Evolutionary conservation across 2,329 filamentous ascomycete species (phyloP).

Genomic region (Pseudohalonectria lignicola): DNA sequence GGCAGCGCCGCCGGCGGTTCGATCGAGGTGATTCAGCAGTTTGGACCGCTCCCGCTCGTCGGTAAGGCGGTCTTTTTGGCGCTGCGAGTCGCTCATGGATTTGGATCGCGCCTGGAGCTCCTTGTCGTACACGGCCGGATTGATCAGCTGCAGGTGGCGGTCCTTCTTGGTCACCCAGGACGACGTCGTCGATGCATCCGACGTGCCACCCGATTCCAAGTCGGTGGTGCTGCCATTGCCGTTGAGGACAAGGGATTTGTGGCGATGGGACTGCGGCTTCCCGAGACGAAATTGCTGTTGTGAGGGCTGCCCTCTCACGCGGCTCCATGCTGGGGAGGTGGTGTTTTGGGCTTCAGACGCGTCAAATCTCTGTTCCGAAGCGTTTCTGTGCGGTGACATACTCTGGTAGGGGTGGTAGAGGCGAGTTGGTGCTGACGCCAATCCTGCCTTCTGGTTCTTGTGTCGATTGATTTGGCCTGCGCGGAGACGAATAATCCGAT

Average conservation of each 20-base stretch:
- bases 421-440: slow-evolving; percentile 14
- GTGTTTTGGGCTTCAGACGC: background rate
- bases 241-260: slow-evolving; percentile 56
- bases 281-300: slow-evolving; percentile 14
- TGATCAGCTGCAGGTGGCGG: slow-evolving; percentile 74
- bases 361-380: background rate
- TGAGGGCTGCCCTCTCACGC: background rate
- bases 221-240: slow-evolving; percentile 15
- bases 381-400: slow-evolving; percentile 15
- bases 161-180: slow-evolving; percentile 64
- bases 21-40: slow-evolving; percentile 35
- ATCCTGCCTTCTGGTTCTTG: slow-evolving; percentile 50
- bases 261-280: slow-evolving; percentile 27
- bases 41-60: slow-evolving; percentile 49
- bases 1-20: slow-evolving; percentile 15
- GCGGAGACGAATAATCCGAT: too few relatives aligned
- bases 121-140: slow-evolving; percentile 66
- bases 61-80: slow-evolving; percentile 41
- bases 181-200: slow-evolving; percentile 22
- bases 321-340: slow-evolving; percentile 1
- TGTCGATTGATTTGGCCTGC: slow-evolving; percentile 71
- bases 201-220: slow-evolving; percentile 16
- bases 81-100: slow-evolving; percentile 60
- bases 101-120: slow-evolving; percentile 56
- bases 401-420: slow-evolving; percentile 20